Base-by-base conservation (phyloP, 1,284 basidiomycete species). In the Apiotrichum akiyoshidainum region DNA sequence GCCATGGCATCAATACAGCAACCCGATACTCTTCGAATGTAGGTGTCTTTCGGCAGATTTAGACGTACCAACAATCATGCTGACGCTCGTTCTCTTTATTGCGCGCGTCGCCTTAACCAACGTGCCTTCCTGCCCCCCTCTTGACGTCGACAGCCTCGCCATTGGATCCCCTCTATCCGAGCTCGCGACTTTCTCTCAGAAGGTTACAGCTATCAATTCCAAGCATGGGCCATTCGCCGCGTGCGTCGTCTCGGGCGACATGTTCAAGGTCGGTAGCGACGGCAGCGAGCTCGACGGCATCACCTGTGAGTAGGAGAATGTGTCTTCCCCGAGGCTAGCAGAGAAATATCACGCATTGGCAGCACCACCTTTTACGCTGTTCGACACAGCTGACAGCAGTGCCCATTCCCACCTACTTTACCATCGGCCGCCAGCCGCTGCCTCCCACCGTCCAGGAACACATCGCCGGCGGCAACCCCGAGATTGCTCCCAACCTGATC, bases 181-280 rank as follows among this genome's bases (percentile, higher is more conserved):
- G 0, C 85, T 97, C 66, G 77, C 79, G 44, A 83, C 86, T 16
- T 80, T 96, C 17, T 87, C 91, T 66, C 74, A 84, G 55, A 98
- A 96, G 80, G 83, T 96, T 64, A 86, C 85, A 54, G 81, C 86
- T 21, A 94, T 98, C 69, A 86, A 99, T 79, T 81, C 85, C 58
- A 98, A 97, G 76, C 90, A 98, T 78, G 94, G 94, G 56, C 92
- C 91, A 68, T 99, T 99, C 72, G 87, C 92, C 68, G 84, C 92
- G 40, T 85, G 89, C 19, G 82, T 99, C 46, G 88, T 92, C 65
- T 80, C 85, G 4, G 94, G 95, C 7, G 93, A 99, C 78, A 89
- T 98, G 74, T 99, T 99, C 78, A 87, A 86, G 5, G 82, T 82
- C 11, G 75, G 80, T 19, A 81, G 80, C 61, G 81, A 81, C 53